phyloP scores from a whole-genome alignment of 768 basidiomycete species.

The Serendipita sp. region DNA sequence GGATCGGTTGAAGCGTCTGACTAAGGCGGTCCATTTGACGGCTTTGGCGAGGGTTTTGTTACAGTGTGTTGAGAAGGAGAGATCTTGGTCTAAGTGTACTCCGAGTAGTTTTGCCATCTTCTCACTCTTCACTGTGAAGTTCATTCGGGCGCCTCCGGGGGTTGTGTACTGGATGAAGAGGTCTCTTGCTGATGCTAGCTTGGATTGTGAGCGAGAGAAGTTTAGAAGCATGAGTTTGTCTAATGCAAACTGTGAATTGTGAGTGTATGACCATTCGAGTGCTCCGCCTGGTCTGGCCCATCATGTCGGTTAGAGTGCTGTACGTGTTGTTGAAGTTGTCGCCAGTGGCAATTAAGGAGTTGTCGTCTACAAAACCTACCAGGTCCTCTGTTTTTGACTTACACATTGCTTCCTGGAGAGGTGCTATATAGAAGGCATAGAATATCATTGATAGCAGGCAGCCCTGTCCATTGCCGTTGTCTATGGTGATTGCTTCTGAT shows the following conservation, averaged over 20 bases:
- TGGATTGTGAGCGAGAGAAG: not conserved
- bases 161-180: not conserved
- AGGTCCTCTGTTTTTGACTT: not conserved
- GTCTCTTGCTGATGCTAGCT: not conserved
- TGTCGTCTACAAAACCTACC: not conserved
- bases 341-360: not conserved
- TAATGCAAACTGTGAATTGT: not conserved
- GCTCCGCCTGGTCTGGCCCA: not conserved
- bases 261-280: not conserved
- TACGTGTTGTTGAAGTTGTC: not conserved
- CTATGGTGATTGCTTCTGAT: not conserved
- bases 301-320: not conserved
- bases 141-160: too few species aligned
- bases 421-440: constrained; percentile 4
- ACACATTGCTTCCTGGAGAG: not conserved
- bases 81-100: constrained; percentile 18
- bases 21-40: not conserved
- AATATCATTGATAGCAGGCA: constrained; percentile 7
- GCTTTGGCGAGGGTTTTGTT: constrained; percentile 6
- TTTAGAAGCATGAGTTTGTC: not conserved
- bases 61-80: constrained; percentile 17
- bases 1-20: not conserved
- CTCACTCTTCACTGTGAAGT: not conserved
- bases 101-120: constrained; percentile 18
- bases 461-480: constrained; percentile 3